A percentile compares a stretch with the other conserved stretches of the same genome.
These are phyloP conservation scores for Calocybe cyanea DNA, from an alignment of 768 basidiomycete species.

Conservation along the genomic window DNA sequence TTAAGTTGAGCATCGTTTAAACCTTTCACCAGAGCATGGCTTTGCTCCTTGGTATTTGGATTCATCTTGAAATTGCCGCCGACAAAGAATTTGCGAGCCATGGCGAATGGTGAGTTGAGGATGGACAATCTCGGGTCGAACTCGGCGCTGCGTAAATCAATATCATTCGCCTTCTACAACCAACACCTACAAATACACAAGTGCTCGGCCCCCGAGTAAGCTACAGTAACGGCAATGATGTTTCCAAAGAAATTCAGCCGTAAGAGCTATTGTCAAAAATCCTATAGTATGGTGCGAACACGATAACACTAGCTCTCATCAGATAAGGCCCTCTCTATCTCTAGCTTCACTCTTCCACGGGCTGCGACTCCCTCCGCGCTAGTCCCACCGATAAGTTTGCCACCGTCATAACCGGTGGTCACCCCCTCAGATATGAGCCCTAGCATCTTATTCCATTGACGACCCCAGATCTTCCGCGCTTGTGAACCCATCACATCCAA, in stretches of 20 bases:
- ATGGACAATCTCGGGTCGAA: not conserved
- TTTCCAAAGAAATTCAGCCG: too few relatives aligned
- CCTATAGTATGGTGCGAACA: too few relatives aligned
- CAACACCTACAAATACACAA: too few relatives aligned
- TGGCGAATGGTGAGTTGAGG: conserved; percentile 24
- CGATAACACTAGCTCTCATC: too few relatives aligned
- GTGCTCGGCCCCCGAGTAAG: too few relatives aligned
- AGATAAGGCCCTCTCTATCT: conserved; percentile 47
- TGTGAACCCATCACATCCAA: conserved; percentile 66
- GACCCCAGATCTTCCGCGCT: conserved; percentile 65
- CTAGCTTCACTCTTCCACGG: conserved; percentile 58
- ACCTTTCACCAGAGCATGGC: conserved; percentile 58
- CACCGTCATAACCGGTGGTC: conserved; percentile 47
- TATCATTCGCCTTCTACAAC: too few relatives aligned
- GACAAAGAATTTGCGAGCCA: conserved; percentile 88
- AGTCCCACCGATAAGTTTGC: conserved; percentile 52
- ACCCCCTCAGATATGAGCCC: conserved; percentile 61
- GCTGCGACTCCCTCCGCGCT: conserved; percentile 61
- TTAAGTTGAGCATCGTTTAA: conserved; percentile 83
- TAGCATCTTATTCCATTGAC: conserved; percentile 75
- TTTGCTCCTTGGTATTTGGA: conserved; percentile 61
- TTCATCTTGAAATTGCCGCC: conserved; percentile 99
- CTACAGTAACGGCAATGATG: too few relatives aligned
- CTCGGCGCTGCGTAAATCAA: not conserved
- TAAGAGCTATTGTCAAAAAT: too few relatives aligned